These are phyloP conservation scores for Hanseniaspora sp. DNA, from an alignment of 1,139 yeast genomes.

Conservation along the genomic window DNA sequence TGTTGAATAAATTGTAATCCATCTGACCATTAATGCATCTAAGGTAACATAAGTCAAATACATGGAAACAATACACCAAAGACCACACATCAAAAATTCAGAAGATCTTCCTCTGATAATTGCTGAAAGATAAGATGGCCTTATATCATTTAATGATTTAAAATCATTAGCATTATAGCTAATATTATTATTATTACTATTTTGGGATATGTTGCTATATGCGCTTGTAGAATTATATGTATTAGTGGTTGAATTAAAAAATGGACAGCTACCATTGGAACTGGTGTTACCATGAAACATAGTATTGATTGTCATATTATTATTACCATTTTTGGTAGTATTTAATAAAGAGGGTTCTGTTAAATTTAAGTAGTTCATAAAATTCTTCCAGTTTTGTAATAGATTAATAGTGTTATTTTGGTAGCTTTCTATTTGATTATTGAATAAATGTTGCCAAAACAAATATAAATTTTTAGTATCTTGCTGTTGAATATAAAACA, in stretches of 20 bases:
- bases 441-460: constrained; percentile 14
- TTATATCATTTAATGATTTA: neutral
- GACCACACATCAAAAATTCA: constrained; percentile 58
- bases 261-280: neutral
- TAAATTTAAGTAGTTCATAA: constrained; percentile 18
- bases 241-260: constrained; percentile 12
- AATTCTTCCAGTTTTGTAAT: constrained; percentile 20
- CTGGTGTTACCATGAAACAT: neutral
- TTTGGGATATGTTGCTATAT: neutral
- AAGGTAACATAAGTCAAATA: constrained; percentile 73
- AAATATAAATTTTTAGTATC: constrained; percentile 13
- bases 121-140: constrained; percentile 24
- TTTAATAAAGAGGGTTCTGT: constrained; percentile 12
- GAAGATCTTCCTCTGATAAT: constrained; percentile 51
- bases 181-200: constrained; percentile 20
- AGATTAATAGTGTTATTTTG: constrained; percentile 11
- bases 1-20: constrained; percentile 84
- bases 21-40: constrained; percentile 82
- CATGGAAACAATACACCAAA: constrained; percentile 80
- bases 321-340: neutral
- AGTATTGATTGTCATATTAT: neutral
- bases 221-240: constrained; percentile 8
- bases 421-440: constrained; percentile 13
- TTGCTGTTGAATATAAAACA: constrained; percentile 15
- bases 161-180: constrained; percentile 13